Evolutionary conservation across 1,139 yeast genomes (phyloP), one percentile per base, ranked within the genome.

Genomic region (Debaryomyces singareniensis): DNA sequence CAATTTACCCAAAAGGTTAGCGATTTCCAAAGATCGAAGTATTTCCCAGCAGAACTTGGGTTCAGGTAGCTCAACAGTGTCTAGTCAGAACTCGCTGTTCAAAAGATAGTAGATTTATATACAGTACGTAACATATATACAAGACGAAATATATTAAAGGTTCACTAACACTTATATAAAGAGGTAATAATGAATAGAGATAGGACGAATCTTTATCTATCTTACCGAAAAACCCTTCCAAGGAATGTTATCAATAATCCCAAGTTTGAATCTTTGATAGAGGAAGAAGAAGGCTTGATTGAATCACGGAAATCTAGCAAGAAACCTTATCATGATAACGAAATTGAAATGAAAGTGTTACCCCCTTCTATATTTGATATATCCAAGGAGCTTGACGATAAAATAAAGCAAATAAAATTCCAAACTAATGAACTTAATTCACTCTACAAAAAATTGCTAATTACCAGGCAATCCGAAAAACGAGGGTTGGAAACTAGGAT

Each of bases 401-500:
- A 72, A 35, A 55, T 89, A 26, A 52, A 42, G 1, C 61, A 61
- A 13, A 68, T 82, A 32, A 68, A 70, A 34, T 40, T 46, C 25
- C 60, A 77, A 44, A 69, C 79, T 38, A 62, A 66, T 36, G 72
- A 69, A 35, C 64, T 91, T 44, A 79, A 77, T 33, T 68, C 71
- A 21, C 54, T 86, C 29, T 93, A 93, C 52, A 80, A 83, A 51
- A 82, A 80, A 54, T 82, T 89, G 42, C 68, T 91, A 16, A 70
- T 91, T 28, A 95, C 96, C 2, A 91, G 91, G 24, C 84, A 87
- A 47, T 78, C 73, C 40, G 96, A 89, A 50, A 71, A 84, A 39
- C 69, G 76, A 3, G 66, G 68, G 14, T 78, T 77, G 40, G 85
- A 80, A 39, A 73, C 69, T 36, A 54, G 58, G 34, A 86, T 93